Evolutionary conservation across 2,329 filamentous ascomycete species (phyloP), one percentile per base, ranked within the genome.

Genomic region (Biscogniauxia sp.): DNA sequence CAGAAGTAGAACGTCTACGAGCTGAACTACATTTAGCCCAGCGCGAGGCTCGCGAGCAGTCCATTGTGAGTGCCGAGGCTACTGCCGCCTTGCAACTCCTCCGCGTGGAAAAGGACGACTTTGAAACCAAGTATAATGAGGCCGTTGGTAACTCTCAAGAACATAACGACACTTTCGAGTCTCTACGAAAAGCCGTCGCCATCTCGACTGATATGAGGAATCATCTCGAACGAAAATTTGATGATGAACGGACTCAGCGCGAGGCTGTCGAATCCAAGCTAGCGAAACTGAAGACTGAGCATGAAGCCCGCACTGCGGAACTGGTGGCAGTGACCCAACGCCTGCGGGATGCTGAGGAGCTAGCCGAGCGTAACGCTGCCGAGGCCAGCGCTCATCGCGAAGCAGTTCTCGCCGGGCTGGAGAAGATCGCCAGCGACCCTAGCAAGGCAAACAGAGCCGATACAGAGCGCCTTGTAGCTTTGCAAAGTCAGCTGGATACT

Each of bases 361-460:
- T 98, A 52, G 91, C 91, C 1, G 91, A 96, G 70, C 92, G 89
- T 67, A 89, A 97, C 74, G 91, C 93, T 5, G 87, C 88, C 66
- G 96, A 99, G 78, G 94, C 95, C 5, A 85, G 88, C 59, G 90
- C 90, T 17, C 94, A 98, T 72, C 91, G 91, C 23, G 82, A 90
- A 68, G 93, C 91, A 20, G 88, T 99, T 37, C 79, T 98, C 53
- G 84, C 88, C 54, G 94, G 95, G 4, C 82, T 99, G 11, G 90
- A 92, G 68, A 93, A 89, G 74, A 84, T 93, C 8, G 73, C 84
- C 1, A 83, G 83, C 37, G 83, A 87, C 61, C 72, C 82, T 25
- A 75, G 78, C 50, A 78, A 78, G 37, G 72, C 77, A 2, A 78
- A 73, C 63, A 81, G 80, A 45, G 80, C 77, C 1, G 82, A 86